Base-by-base conservation (phyloP, 2,329 filamentous ascomycete species). In the Volutella citrinella region DNA sequence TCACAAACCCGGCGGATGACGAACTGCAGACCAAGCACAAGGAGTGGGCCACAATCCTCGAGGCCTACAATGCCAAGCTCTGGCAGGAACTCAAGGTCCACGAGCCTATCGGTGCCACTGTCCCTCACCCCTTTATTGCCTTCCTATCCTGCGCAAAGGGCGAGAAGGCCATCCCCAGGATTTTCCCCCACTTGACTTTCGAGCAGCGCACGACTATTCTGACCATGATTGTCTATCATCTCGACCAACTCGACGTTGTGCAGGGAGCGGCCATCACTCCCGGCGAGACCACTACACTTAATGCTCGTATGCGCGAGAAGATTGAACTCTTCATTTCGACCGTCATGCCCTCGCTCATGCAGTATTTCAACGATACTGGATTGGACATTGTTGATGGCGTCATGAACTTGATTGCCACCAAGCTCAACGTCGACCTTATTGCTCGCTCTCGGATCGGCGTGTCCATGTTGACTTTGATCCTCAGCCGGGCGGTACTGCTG, bases 91-190 rank as follows among this genome's bases (percentile, higher is more conserved):
- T 96, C 31, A 95, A 94, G 67, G 87, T 98, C 30, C 87, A 95
- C 65, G 91, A 95, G 57, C 90, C 89, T 2, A 93, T 96, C 49
- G 84, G 78, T 18, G 75, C 70, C 27, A 87, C 83, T 32, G 78
- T 84, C 5, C 73, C 81, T 13, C 93, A 98, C 60, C 93, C 93
- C 0, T 98, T 98, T 65, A 96, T 98, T 49, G 87, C 90, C 28
- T 91, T 98, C 60, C 70, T 98, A 28, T 95, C 90, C 5, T 94
- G 93, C 55, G 80, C 83, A 49, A 98, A 98, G 70, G 93, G 93
- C 55, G 97, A 96, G 69, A 95, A 93, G 68, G 87, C 87, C 3
- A 88, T 98, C 41, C 89, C 89, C 30, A 87, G 93, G 35, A 86
- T 97, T 33, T 97, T 97, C 76, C 84, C 89, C 26, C 88, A 96